phyloP scores from a whole-genome alignment of 208 protist species.

The Sergeia podlipaevii region DNA sequence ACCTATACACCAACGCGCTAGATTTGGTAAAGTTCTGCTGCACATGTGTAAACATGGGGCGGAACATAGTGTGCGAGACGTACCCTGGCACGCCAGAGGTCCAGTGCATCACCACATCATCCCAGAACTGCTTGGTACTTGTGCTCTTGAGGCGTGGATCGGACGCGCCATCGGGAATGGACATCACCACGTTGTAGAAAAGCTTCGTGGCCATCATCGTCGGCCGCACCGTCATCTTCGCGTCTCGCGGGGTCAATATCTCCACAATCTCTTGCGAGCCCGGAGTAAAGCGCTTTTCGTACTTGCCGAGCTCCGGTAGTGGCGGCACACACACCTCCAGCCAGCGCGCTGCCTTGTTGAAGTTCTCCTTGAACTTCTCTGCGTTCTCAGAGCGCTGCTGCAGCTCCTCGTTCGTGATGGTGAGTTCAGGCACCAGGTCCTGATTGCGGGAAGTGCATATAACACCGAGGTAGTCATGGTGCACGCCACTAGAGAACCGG shows the following conservation, averaged over 20 bases:
- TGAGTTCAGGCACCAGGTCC: constrained; percentile 74
- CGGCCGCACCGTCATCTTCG: constrained; percentile 89
- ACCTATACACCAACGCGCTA: constrained; percentile 76
- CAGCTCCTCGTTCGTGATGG: constrained; percentile 79
- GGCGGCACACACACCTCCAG: constrained; percentile 88
- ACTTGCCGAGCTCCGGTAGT: constrained; percentile 78
- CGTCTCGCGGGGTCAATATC: constrained; percentile 82
- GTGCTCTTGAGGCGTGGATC: constrained; percentile 81
- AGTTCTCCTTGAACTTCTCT: constrained; percentile 66
- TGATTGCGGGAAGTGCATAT: constrained; percentile 85
- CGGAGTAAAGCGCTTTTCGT: constrained; percentile 88
- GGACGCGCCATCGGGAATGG: constrained; percentile 73
- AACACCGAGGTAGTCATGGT: constrained; percentile 82
- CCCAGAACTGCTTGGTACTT: constrained; percentile 90
- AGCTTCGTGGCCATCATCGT: constrained; percentile 92
- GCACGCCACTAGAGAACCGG: constrained; percentile 74
- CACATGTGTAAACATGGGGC: constrained; percentile 89
- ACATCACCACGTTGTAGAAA: constrained; percentile 90
- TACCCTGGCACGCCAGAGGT: constrained; percentile 85
- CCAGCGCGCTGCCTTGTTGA: constrained; percentile 76
- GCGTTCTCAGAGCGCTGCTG: constrained; percentile 76
- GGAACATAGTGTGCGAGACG: constrained; percentile 90
- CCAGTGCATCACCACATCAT: constrained; percentile 89
- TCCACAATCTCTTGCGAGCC: constrained; percentile 90
- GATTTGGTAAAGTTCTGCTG: constrained; percentile 85